These are phyloP conservation scores for Curvularia verruculosa DNA, from an alignment of 2,329 filamentous ascomycete species.

Conservation along the genomic window DNA sequence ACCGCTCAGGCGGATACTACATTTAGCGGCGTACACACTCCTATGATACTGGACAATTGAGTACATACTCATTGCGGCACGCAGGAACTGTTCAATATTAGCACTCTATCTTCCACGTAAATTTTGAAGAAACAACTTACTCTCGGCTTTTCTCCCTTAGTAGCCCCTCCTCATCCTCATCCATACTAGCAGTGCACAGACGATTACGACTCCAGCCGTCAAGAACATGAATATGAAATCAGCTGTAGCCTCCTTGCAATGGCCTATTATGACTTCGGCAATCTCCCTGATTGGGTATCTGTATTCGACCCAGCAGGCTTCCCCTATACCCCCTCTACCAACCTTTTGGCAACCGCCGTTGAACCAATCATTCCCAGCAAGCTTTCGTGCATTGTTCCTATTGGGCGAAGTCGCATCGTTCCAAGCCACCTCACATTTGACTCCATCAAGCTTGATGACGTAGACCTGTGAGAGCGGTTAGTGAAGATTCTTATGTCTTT, in stretches of 20 bases:
- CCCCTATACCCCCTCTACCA: too few relatives aligned
- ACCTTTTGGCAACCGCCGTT: constrained; percentile 22
- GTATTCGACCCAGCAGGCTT: constrained; percentile 2
- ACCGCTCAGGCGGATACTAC: background rate
- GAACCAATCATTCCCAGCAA: constrained; percentile 21
- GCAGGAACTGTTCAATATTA: background rate
- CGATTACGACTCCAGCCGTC: constrained; percentile 22
- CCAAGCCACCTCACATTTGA: constrained; percentile 10
- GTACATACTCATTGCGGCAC: background rate
- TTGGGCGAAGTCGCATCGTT: too few relatives aligned
- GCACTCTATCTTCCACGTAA: background rate
- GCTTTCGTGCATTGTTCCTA: background rate
- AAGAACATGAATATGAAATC: constrained; percentile 39
- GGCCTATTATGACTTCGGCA: constrained; percentile 7
- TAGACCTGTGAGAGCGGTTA: constrained; percentile 21
- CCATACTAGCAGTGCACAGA: constrained; percentile 14
- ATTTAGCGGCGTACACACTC: background rate
- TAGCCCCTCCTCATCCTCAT: constrained; percentile 21
- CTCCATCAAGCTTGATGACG: constrained; percentile 26
- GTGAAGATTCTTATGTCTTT: background rate
- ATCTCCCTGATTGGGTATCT: background rate
- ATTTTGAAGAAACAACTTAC: background rate
- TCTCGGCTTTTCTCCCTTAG: constrained; percentile 1
- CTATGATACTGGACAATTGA: background rate
- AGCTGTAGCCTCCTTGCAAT: constrained; percentile 31